These are phyloP conservation scores for Fusarium penzigii DNA, from an alignment of 2,329 filamentous ascomycete genomes.

Conservation along the genomic window DNA sequence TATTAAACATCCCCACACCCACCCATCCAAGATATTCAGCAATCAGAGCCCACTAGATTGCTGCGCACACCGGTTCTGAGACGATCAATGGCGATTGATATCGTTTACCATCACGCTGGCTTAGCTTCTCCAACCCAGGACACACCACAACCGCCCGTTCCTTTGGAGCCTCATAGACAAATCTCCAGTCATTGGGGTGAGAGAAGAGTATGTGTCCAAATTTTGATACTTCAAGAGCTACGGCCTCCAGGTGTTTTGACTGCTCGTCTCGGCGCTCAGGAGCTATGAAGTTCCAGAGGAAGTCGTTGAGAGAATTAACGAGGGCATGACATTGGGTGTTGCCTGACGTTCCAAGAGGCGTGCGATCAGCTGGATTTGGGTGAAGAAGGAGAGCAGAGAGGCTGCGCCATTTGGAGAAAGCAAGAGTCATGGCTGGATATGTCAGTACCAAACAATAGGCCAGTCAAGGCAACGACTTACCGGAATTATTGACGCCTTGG, in stretches of 20 bases:
- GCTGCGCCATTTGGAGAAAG: slow-evolving; percentile 43
- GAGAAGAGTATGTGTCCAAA: background rate
- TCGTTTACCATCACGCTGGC: background rate
- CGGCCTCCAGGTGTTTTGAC: background rate
- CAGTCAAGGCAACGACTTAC: background rate
- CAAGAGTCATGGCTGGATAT: slow-evolving; percentile 23
- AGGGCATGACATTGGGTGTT: background rate
- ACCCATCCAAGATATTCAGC: no score
- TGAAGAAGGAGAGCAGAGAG: slow-evolving; percentile 45
- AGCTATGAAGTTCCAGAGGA: background rate
- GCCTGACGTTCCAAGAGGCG: slow-evolving; percentile 32
- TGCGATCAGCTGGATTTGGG: slow-evolving; percentile 37
- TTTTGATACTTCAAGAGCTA: background rate
- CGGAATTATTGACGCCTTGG: background rate
- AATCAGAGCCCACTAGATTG: no score
- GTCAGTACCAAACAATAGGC: background rate
- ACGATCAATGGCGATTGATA: background rate
- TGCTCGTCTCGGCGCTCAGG: background rate
- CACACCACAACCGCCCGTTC: background rate
- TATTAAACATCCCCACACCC: no score
- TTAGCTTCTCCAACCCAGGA: background rate
- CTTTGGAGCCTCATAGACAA: background rate
- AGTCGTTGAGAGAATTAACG: background rate
- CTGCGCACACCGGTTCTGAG: background rate
- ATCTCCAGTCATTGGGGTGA: background rate